Evolutionary conservation across 2,329 filamentous ascomycete genomes (phyloP).

Genomic region (Fusarium siculi): DNA sequence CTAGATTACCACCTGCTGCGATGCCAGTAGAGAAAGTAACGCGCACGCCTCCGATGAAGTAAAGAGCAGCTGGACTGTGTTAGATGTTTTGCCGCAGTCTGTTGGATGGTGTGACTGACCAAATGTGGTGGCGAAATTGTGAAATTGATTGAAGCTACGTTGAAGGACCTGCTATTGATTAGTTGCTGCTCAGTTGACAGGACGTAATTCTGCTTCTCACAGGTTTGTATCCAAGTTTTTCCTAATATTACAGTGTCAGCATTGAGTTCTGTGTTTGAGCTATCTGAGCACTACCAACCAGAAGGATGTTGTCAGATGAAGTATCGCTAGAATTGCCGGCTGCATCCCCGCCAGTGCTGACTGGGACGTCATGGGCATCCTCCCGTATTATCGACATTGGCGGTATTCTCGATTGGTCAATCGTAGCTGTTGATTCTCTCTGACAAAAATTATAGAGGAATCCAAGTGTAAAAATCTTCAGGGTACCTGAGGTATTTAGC

Average conservation of each 20-base stretch:
- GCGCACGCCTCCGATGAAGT: slow-evolving; percentile 1
- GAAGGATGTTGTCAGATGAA: neutral
- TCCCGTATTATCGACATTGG: too few relatives aligned
- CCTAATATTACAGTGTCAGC: neutral
- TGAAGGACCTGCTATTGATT: neutral
- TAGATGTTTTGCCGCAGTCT: neutral
- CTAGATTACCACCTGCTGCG: neutral
- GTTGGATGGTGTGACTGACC: neutral
- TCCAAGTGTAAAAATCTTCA: too few relatives aligned
- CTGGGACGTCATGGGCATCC: too few relatives aligned
- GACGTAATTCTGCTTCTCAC: neutral
- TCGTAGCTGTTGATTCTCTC: too few relatives aligned
- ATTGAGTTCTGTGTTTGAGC: neutral
- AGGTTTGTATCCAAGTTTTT: slow-evolving; percentile 1
- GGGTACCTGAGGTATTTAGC: too few relatives aligned
- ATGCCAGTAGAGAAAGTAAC: neutral
- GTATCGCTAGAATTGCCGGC: too few relatives aligned
- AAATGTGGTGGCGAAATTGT: slow-evolving; percentile 2
- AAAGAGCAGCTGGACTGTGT: neutral
- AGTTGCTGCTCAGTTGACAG: fast-evolving
- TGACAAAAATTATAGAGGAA: too few relatives aligned
- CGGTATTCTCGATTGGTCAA: too few relatives aligned
- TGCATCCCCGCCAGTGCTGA: too few relatives aligned
- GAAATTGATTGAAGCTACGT: neutral
- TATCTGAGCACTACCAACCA: neutral